A percentile compares a stretch with the other conserved stretches of the same genome.
phyloP scores from a whole-genome alignment of 2,329 filamentous ascomycete species.

The Nothophoma quercina region DNA sequence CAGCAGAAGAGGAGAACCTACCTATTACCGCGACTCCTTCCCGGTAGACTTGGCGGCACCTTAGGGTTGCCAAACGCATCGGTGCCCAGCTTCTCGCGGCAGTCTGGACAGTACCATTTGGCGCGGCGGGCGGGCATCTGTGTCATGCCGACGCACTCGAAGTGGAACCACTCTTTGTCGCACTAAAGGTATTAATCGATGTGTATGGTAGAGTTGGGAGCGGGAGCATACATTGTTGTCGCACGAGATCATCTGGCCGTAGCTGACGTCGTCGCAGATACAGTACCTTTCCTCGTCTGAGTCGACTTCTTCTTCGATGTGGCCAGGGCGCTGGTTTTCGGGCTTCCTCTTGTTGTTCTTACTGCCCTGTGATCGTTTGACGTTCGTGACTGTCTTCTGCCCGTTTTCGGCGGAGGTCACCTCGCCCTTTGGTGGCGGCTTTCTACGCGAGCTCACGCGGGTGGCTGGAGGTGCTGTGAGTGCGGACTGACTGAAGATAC shows the following conservation, averaged over 20 bases:
- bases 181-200: slow-evolving; percentile 62
- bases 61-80: slow-evolving; percentile 47
- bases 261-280: slow-evolving; percentile 79
- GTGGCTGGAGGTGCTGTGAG: slow-evolving; percentile 44
- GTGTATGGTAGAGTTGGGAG: neutral
- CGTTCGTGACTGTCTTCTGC: slow-evolving; percentile 71
- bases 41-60: slow-evolving; percentile 43
- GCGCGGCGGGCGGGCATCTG: slow-evolving; percentile 73
- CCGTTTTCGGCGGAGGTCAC: slow-evolving; percentile 68
- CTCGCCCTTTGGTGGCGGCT: slow-evolving; percentile 77
- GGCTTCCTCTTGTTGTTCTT: slow-evolving; percentile 55
- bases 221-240: slow-evolving; percentile 69
- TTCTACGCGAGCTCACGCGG: slow-evolving; percentile 61
- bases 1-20: slow-evolving; percentile 36
- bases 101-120: slow-evolving; percentile 87
- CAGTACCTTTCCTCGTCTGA: slow-evolving; percentile 80
- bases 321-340: slow-evolving; percentile 33
- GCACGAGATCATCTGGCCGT: slow-evolving; percentile 83
- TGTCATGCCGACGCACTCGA: slow-evolving; percentile 74
- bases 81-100: slow-evolving; percentile 49
- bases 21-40: slow-evolving; percentile 41
- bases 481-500: slow-evolving; percentile 54
- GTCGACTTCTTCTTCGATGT: slow-evolving; percentile 65
- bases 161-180: slow-evolving; percentile 85
- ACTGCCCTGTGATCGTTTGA: slow-evolving; percentile 66